Percentiles rank a stretch among this genome's conserved stretches.
phyloP scores from a whole-genome alignment of 257 asterid species.

The Nicotiana noctiflora region DNA sequence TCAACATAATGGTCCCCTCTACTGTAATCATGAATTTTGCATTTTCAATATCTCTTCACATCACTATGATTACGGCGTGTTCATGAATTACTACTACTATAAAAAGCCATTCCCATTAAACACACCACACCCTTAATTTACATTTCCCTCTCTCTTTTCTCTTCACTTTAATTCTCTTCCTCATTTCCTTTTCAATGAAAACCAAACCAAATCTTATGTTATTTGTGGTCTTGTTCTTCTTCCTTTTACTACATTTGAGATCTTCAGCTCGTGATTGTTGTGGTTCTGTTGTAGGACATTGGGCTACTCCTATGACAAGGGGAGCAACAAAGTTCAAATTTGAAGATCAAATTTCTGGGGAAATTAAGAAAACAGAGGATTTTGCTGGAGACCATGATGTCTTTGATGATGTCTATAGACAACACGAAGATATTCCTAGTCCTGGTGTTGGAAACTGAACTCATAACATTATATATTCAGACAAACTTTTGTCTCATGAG shows the following conservation, averaged over 20 bases:
- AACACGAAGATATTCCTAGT: constrained; percentile 3
- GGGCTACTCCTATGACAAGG: not conserved
- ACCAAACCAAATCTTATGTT: not conserved
- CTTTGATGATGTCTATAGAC: not conserved
- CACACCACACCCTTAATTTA: not conserved
- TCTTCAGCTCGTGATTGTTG: not conserved
- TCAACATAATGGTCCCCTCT: not conserved
- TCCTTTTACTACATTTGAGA: not conserved
- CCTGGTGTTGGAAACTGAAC: constrained; percentile 9
- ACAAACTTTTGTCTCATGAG: not conserved
- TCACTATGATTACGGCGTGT: constrained; percentile 5
- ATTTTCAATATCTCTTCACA: not conserved
- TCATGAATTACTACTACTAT: not conserved
- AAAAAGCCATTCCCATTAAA: not conserved
- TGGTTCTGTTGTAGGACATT: not conserved
- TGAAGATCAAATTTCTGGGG: not conserved
- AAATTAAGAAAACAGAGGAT: not conserved
- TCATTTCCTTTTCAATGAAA: not conserved
- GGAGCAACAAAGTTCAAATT: not conserved
- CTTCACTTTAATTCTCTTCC: not conserved
- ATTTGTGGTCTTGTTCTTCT: not conserved
- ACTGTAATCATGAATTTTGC: not conserved
- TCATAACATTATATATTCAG: not conserved
- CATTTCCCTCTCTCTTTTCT: not conserved
- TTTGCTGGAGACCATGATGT: not conserved